Conservation (phyloP, 345 rosid species). For the Capsella bursapastoris region DNA sequence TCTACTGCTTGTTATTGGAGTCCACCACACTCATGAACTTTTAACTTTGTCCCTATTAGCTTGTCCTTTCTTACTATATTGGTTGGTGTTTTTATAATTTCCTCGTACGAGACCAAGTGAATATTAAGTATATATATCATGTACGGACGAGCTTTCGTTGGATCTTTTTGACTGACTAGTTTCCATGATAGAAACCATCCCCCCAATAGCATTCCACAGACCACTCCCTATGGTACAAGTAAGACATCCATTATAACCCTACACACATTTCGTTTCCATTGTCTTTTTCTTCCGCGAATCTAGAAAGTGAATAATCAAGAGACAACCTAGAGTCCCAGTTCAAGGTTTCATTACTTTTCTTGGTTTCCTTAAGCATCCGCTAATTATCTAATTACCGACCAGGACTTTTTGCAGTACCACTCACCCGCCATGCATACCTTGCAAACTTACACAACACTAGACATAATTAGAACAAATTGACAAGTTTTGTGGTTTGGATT, state of each 20-base stretch:
- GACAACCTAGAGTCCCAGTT: conserved; percentile 20
- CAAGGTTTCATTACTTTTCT: conserved; percentile 1
- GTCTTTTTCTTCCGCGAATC: conserved; percentile 21
- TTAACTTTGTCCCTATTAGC: conserved; percentile 26
- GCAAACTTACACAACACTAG: neutral
- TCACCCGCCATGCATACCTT: neutral
- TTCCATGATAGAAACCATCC: conserved; percentile 42
- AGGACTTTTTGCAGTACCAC: conserved; percentile 1
- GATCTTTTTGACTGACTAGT: conserved; percentile 39
- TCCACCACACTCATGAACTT: conserved; percentile 4
- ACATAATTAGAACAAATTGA: neutral
- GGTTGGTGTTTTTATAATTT: conserved; percentile 16
- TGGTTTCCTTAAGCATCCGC: neutral
- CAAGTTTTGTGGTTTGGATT: neutral
- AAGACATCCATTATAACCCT: conserved; percentile 39
- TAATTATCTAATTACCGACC: neutral
- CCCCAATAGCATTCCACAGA: conserved; percentile 40
- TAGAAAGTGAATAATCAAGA: conserved; percentile 10
- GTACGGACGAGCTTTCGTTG: conserved; percentile 26
- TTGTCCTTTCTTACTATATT: neutral
- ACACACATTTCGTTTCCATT: conserved; percentile 13
- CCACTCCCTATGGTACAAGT: conserved; percentile 38
- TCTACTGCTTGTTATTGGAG: conserved; percentile 29
- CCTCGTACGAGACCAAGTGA: conserved; percentile 38
- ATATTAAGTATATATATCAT: conserved; percentile 11